Percentiles rank a stretch among this genome's conserved stretches.
Evolutionary conservation across 108 stramenopile species (phyloP).

Genomic region (Mediolabrus comicus): DNA sequence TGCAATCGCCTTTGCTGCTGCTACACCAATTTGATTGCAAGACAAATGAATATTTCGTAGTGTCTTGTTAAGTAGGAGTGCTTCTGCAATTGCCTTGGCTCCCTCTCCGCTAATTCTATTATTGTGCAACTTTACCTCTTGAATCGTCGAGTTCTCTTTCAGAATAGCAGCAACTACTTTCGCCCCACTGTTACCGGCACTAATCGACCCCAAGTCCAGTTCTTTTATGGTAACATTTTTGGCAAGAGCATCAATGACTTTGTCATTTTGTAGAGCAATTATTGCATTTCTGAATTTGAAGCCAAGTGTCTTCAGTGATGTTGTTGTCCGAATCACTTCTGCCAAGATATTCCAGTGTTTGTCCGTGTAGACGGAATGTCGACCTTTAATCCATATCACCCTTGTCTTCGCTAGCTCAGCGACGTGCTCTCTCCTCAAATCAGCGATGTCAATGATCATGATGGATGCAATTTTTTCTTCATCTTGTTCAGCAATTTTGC

Average conservation of each 20-base stretch:
- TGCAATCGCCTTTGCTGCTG: neutral
- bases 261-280: neutral
- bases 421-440: neutral
- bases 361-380: neutral
- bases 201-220: slow-evolving; percentile 39
- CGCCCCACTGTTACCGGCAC: neutral
- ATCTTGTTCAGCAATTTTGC: no score
- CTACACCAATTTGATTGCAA: neutral
- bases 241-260: slow-evolving; percentile 18
- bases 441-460: neutral
- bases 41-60: neutral
- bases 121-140: neutral
- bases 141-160: neutral
- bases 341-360: neutral
- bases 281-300: no score
- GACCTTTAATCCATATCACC: no score
- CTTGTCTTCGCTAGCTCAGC: neutral
- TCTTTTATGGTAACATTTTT: slow-evolving; percentile 20
- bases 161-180: neutral
- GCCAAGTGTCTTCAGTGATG: neutral
- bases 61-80: neutral
- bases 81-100: neutral
- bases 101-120: slow-evolving; percentile 39
- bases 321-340: neutral
- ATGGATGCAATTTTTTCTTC: no score